These are phyloP conservation scores for Didymella arachidicola DNA, from an alignment of 2,329 filamentous ascomycete genomes.

Conservation along the genomic window DNA sequence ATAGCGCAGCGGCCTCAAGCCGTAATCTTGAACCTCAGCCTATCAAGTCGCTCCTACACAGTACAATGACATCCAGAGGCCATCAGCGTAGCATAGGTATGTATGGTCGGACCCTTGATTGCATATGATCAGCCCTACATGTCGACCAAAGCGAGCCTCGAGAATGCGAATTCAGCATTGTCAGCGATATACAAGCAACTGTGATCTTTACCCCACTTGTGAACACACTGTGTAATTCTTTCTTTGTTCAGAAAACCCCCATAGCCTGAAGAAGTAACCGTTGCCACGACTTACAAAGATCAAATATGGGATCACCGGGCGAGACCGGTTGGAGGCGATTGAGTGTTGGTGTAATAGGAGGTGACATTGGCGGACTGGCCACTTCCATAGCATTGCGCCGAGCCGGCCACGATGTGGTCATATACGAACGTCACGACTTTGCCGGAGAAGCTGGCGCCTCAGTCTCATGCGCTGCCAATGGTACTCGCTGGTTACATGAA, in stretches of 20 bases:
- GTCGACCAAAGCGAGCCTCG: not conserved
- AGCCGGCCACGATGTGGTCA: slow-evolving; percentile 63
- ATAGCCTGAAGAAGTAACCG: not conserved
- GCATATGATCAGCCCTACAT: not conserved
- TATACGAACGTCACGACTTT: slow-evolving; percentile 72
- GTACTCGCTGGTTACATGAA: slow-evolving; percentile 72
- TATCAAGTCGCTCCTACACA: not conserved
- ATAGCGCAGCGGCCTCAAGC: not conserved
- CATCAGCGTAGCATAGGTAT: not conserved
- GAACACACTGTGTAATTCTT: not conserved
- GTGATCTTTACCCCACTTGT: not conserved
- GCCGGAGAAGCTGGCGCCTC: slow-evolving; percentile 68
- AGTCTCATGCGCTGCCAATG: slow-evolving; percentile 68
- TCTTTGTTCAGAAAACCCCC: not conserved
- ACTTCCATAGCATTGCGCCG: slow-evolving; percentile 61
- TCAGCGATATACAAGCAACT: not conserved
- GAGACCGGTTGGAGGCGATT: slow-evolving; percentile 31
- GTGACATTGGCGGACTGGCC: slow-evolving; percentile 62
- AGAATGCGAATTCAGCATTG: not conserved
- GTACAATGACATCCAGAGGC: not conserved
- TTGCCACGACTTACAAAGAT: not conserved
- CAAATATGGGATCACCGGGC: slow-evolving; percentile 16
- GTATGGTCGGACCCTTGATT: not conserved
- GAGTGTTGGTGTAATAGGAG: slow-evolving; percentile 56
- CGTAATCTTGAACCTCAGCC: not conserved